Evolutionary conservation across 306 rosid species (phyloP).

Genomic region (Lupinus albus): DNA sequence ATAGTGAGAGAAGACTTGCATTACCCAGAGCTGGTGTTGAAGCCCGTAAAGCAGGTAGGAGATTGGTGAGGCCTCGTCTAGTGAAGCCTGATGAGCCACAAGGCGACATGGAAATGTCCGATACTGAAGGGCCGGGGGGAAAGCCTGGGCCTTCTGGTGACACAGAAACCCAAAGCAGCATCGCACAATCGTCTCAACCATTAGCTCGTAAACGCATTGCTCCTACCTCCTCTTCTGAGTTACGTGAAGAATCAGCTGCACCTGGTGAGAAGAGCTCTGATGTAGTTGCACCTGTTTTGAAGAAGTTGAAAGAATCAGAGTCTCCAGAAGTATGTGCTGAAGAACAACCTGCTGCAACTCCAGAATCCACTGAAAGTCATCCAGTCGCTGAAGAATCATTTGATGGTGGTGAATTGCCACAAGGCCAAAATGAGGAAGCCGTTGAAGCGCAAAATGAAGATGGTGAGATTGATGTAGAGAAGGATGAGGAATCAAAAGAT

Average conservation of each 20-base stretch:
- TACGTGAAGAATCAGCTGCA: conserved; percentile 58
- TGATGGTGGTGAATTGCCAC: conserved; percentile 61
- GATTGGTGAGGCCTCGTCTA: conserved; percentile 77
- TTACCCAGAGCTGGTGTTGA: conserved; percentile 54
- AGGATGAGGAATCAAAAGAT: conserved; percentile 64
- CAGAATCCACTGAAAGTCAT: conserved; percentile 54
- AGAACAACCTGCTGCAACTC: conserved; percentile 51
- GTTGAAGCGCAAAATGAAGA: conserved; percentile 67
- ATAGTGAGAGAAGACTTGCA: conserved; percentile 60
- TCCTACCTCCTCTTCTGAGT: conserved; percentile 63
- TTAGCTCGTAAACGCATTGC: conserved; percentile 73
- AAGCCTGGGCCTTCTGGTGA: conserved; percentile 57
- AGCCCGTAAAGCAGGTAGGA: conserved; percentile 71
- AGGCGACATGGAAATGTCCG: conserved; percentile 81
- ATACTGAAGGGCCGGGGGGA: conserved; percentile 58
- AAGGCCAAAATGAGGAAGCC: conserved; percentile 64
- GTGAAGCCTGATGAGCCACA: conserved; percentile 68
- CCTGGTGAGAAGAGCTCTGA: conserved; percentile 62
- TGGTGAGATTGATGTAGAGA: conserved; percentile 52
- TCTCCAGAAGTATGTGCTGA: conserved; percentile 54
- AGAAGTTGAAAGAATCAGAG: conserved; percentile 74
- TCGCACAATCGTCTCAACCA: conserved; percentile 48
- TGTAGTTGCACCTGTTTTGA: conserved; percentile 51
- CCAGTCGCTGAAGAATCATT: conserved; percentile 59
- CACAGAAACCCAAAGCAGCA: conserved; percentile 53